A percentile compares a stretch with the other conserved stretches of the same genome.
phyloP scores from a whole-genome alignment of 2,329 filamentous ascomycete species.

The Trichoderma asperellum region DNA sequence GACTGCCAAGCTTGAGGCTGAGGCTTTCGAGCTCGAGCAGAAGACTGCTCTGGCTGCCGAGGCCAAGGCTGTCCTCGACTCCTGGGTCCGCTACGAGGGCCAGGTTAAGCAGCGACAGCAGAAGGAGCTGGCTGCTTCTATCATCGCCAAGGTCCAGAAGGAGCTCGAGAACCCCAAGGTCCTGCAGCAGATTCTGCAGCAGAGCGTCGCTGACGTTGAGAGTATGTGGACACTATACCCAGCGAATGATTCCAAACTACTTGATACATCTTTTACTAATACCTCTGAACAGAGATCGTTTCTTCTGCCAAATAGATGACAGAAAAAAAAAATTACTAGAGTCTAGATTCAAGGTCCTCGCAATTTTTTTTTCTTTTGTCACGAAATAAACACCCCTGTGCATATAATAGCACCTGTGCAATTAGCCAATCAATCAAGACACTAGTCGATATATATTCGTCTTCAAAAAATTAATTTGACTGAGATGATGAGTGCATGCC shows the following conservation, averaged over 20 bases:
- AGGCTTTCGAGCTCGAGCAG: slow-evolving; percentile 98
- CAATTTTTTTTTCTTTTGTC: slow-evolving; percentile 60
- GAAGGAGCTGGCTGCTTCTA: slow-evolving; percentile 86
- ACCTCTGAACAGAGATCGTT: slow-evolving; percentile 57
- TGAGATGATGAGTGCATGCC: slow-evolving; percentile 28
- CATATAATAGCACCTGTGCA: slow-evolving; percentile 63
- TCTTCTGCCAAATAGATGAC: slow-evolving; percentile 65
- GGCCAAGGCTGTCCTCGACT: slow-evolving; percentile 94
- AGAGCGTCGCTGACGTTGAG: slow-evolving; percentile 95
- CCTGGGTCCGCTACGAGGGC: slow-evolving; percentile 97
- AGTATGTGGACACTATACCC: slow-evolving; percentile 59
- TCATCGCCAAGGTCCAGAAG: slow-evolving; percentile 98
- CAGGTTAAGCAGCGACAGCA: slow-evolving; percentile 99
- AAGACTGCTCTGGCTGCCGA: slow-evolving; percentile 88
- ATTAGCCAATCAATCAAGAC: slow-evolving; percentile 58
- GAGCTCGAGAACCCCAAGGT: slow-evolving; percentile 97
- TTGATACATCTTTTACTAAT: slow-evolving; percentile 41
- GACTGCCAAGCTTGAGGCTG: slow-evolving; percentile 92
- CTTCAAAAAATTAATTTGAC: slow-evolving; percentile 15
- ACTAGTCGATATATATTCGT: slow-evolving; percentile 33
- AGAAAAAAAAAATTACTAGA: slow-evolving; percentile 37
- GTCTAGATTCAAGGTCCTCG: slow-evolving; percentile 43
- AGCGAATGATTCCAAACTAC: too few species aligned
- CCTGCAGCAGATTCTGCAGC: slow-evolving; percentile 95
- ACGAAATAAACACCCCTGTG: slow-evolving; percentile 50